Evolutionary conservation across 768 basidiomycete species (phyloP), one percentile per base, ranked within the genome.

Genomic region (Mycena venus): DNA sequence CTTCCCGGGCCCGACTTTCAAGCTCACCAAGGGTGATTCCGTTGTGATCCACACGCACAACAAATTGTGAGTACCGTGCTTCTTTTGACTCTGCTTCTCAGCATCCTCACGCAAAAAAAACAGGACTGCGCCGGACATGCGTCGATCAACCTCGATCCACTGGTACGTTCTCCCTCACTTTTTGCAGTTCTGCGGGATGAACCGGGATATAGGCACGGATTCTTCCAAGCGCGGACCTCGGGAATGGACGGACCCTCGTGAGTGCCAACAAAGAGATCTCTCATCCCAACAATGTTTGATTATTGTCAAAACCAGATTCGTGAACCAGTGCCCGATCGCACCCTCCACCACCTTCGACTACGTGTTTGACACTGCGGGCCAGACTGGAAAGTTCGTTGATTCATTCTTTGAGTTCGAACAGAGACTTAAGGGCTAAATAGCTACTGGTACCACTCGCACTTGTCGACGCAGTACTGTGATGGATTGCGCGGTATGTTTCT

Each of bases 1-100:
- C 11, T 83, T 80, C 69, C 82, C 82, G 19, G 82, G 82, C 0
- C 79, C 82, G 49, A 72, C 77, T 5, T 72, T 82, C 49, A 66
- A 62, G 17, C 67, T 74, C 12, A 73, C 70, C 66, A 81, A 83
- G 73, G 77, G 75, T 21, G 81, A 83, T 63, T 70, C 68, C 10
- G 80, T n/a, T n/a, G n/a, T n/a, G n/a, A n/a, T n/a, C n/a, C n/a
- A n/a, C n/a, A n/a, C 44, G 19, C 44, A 47, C 44, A 47, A 47
- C 44, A 47, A 47, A 21, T 21, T 47, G 69, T 83, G 29, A 23
- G 60, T 31, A 25, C 44, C 25, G n/a, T 5, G 14, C 40, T 29
- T 44, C 27, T 53, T 14, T 9, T 5, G 51, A n/a, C 25, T 53
- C 27, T 53, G 6, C 42, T 38, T 38, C 11, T 38, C 42, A 19